Evolutionary conservation across 2,329 filamentous ascomycete species (phyloP), one percentile per base, ranked within the genome.

Genomic region (Dothistroma septosporum): DNA sequence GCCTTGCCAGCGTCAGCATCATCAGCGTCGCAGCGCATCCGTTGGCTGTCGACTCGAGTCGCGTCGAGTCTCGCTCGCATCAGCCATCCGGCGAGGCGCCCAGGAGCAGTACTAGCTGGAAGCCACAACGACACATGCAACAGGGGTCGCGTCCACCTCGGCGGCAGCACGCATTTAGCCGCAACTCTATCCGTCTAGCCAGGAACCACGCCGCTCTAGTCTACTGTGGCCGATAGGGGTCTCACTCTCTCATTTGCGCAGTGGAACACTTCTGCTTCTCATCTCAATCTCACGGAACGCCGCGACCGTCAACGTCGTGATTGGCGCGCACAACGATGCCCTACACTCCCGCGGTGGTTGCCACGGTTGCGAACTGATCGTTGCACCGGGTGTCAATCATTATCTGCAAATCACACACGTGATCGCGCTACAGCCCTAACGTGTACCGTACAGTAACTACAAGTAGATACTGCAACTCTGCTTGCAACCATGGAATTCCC

Each of bases 141-240:
- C 28, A 53, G 50, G 50, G 50, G 50, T 53, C 21, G 10, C 21
- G 4, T 4, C 24, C 21, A n/a, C 21, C 21, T 0, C 24, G 31
- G 50, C 24, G 50, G 50, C 31, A 32, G 49, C 44, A 32, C 46
- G 53, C 53, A 44, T 12, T 12, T 55, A 41, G 41, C 37, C 41
- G 41, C 46, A 57, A 49, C 55, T 49, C 55, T 57, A 48, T 49
- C 46, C 14, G 2, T 49, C 35, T 48, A 33, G 41, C 22, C 55
- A 57, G 55, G 55, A 47, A 57, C 55, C 37, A 47, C 46, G n/a
- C 55, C 44, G 28, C 55, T 24, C 44, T 54, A 54, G 52, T 37
- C 32, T 37, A 12, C 52, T 19, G 31, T 22, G 19, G 32, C 37
- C 19, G 22, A 54, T 41, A 54, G 52, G 52, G 52, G 52, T 54